phyloP scores from a whole-genome alignment of 1,139 yeast species.

The Candida sanyaensis region DNA sequence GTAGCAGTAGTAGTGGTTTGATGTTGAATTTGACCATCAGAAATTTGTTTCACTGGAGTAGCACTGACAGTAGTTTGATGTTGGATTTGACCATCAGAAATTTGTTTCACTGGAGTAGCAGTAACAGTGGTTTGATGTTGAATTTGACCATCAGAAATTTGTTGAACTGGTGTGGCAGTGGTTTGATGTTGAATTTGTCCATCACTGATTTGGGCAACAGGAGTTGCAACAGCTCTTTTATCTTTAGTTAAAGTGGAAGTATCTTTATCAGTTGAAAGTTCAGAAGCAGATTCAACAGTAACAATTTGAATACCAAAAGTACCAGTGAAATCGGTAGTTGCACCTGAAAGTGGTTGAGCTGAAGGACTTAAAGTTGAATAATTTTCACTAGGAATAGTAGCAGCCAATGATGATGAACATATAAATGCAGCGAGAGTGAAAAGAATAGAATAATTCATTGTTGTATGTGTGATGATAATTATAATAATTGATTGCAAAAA shows the following conservation, averaged over 20 bases:
- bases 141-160: conserved; percentile 43
- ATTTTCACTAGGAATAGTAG: conserved; percentile 69
- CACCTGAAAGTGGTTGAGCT: conserved; percentile 52
- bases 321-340: conserved; percentile 58
- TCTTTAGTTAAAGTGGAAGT: conserved; percentile 22
- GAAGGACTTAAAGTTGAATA: conserved; percentile 75
- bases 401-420: conserved; percentile 40
- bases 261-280: conserved; percentile 20
- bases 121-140: conserved; percentile 32
- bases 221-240: conserved; percentile 35
- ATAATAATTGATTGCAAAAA: not conserved
- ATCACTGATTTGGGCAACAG: conserved; percentile 44
- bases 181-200: conserved; percentile 47
- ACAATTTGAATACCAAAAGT: conserved; percentile 72
- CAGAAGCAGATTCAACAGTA: conserved; percentile 37
- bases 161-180: conserved; percentile 26
- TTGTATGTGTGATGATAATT: not conserved
- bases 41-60: conserved; percentile 29
- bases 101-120: conserved; percentile 30
- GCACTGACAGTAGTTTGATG: conserved; percentile 31
- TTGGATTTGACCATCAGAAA: conserved; percentile 44
- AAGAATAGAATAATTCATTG: conserved; percentile 31
- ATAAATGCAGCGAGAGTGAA: conserved; percentile 29
- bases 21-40: conserved; percentile 37
- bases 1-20: conserved; percentile 26